phyloP scores from a whole-genome alignment of 2,329 filamentous ascomycete species.

The Pseudogymnoascus sp. region DNA sequence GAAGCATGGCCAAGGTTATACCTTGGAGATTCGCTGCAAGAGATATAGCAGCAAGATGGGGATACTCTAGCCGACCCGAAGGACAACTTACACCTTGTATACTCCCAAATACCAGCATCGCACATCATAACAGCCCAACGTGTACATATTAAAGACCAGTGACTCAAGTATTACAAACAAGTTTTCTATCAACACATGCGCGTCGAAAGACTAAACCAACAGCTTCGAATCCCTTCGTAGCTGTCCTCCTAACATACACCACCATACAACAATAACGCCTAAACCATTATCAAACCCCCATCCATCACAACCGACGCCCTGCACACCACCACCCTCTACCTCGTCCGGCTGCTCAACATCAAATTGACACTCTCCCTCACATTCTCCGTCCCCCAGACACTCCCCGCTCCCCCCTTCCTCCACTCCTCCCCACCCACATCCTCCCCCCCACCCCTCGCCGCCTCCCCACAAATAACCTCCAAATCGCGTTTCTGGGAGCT shows the following conservation, averaged over 20 bases:
- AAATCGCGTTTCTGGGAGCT: constrained; percentile 85
- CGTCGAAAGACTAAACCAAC: neutral
- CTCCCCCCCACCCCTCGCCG: constrained; percentile 51
- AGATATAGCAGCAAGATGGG: neutral
- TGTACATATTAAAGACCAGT: neutral
- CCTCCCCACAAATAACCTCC: constrained; percentile 79
- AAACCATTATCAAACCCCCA: neutral
- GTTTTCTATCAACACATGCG: neutral
- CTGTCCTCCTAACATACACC: neutral
- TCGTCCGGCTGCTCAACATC: constrained; percentile 33
- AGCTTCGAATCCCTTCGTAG: neutral
- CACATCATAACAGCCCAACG: neutral
- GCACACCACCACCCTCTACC: constrained; percentile 5
- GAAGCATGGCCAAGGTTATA: neutral
- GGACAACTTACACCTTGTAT: too few species aligned
- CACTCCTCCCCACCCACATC: constrained; percentile 56
- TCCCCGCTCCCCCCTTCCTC: constrained; percentile 52
- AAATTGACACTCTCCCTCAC: constrained; percentile 57
- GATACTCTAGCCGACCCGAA: neutral
- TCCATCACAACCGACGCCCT: neutral
- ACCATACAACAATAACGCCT: neutral
- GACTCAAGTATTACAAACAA: constrained; percentile 1
- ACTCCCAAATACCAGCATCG: neutral
- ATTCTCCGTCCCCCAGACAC: constrained; percentile 53
- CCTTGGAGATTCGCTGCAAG: neutral